Base-by-base conservation (phyloP, 2,329 filamentous ascomycete genomes). In the Aspergillus novofumigatus region DNA sequence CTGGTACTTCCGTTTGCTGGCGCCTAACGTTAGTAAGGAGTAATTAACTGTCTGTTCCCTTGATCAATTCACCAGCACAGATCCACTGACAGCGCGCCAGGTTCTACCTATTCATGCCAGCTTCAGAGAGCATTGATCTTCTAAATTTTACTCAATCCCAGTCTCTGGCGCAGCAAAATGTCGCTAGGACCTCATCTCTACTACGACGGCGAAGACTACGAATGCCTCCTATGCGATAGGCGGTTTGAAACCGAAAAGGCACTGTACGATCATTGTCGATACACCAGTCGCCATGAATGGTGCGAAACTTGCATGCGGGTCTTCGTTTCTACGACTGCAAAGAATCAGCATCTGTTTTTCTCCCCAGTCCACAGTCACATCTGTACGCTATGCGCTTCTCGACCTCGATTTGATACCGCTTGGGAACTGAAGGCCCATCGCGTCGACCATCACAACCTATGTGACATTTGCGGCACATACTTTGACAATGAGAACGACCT, bases 181-280 rank as follows among this genome's bases (percentile, higher is more conserved):
- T 23, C 23, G 44, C 56, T 60, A 53, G 55, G 55, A 41, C 48
- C 55, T 44, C 53, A 58, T 56, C 53, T 56, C 41, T 42, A 29
- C 42, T 60, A 53, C 26, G 51, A 60, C 28, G 52, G 52, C 11
- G 50, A 51, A 48, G 49, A 58, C 42, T 58, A 60, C 45, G 41
- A 58, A 45, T 60, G 53, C 52, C 51, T 48, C 52, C 51, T 60
- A 26, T 60, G 56, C 41, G 32, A 56, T 49, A 58, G 53, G 47
- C 28, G 29, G 51, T 60, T 60, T 48, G 23, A 29, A 56, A 52
- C 56, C 29, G 32, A 51, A 52, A 17, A 17, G 23, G 47, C 53
- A 14, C 53, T 60, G 44, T 56, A 54, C 26, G 53, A 48, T 42
- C 59, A 60, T 50, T 60, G 59, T 51, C 56, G 59, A 32, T 45